Percentiles rank a stretch among this genome's conserved stretches.
Conservation (phyloP, 805 yeast species). For the Torulaspora franciscae region DNA sequence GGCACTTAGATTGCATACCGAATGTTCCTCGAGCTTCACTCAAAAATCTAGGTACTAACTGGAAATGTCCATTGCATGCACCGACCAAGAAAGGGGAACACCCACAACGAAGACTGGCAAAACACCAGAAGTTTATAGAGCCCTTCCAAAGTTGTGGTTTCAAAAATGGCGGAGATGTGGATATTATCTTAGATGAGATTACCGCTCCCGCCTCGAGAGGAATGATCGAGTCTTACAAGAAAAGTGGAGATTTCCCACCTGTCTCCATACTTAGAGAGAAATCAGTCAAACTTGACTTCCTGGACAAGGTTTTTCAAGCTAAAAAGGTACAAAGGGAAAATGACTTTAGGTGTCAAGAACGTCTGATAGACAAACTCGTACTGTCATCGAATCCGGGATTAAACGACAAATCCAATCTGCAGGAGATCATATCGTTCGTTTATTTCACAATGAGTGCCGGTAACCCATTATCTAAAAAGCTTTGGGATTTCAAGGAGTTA, state of each 20-base stretch:
- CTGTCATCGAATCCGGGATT: neutral
- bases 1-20: conserved; percentile 84
- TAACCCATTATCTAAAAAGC: conserved; percentile 29
- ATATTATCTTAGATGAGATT: conserved; percentile 45
- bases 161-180: conserved; percentile 54
- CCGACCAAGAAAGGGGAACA: conserved; percentile 32
- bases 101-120: conserved; percentile 43
- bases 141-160: conserved; percentile 50
- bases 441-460: conserved; percentile 37
- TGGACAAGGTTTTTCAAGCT: conserved; percentile 28
- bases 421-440: conserved; percentile 29
- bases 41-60: conserved; percentile 69
- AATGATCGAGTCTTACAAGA: conserved; percentile 17
- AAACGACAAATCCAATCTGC: conserved; percentile 24
- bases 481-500: conserved; percentile 45
- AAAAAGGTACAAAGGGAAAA: conserved; percentile 41
- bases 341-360: conserved; percentile 33
- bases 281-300: conserved; percentile 28
- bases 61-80: conserved; percentile 90
- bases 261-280: conserved; percentile 25
- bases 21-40: conserved; percentile 67
- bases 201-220: conserved; percentile 26
- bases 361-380: conserved; percentile 33
- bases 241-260: conserved; percentile 20
- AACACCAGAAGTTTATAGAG: conserved; percentile 49